Percentiles rank a stretch among this genome's conserved stretches.
Evolutionary conservation across 1,139 yeast species (phyloP).

Genomic region (Pichia sp.): DNA sequence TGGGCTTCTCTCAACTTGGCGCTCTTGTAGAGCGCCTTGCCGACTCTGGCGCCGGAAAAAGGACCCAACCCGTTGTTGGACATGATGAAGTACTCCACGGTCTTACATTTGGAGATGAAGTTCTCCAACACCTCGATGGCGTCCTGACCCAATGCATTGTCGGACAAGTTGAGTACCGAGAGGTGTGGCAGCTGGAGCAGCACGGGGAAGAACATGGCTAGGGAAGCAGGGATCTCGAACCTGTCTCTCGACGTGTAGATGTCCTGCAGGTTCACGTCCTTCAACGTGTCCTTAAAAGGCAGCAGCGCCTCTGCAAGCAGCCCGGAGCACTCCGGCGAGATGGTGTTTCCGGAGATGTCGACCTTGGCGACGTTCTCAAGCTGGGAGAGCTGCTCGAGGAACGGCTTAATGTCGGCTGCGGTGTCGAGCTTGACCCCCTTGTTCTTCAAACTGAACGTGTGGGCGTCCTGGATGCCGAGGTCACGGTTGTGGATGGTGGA

Average conservation of each 20-base stretch:
- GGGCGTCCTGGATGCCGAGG: conserved; percentile 28
- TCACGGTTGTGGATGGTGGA: conserved; percentile 31
- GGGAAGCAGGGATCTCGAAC: conserved; percentile 87
- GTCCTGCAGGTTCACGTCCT: conserved; percentile 80
- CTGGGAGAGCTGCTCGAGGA: conserved; percentile 49
- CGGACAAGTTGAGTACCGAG: conserved; percentile 76
- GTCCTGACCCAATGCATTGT: conserved; percentile 94
- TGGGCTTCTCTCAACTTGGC: conserved; percentile 35
- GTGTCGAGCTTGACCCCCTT: conserved; percentile 73
- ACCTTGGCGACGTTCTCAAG: conserved; percentile 46
- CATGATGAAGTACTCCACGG: conserved; percentile 78
- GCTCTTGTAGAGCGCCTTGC: conserved; percentile 71
- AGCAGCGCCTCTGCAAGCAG: conserved; percentile 59
- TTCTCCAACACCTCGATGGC: conserved; percentile 85
- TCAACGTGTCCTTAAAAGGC: conserved; percentile 45
- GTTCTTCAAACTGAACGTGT: conserved; percentile 57
- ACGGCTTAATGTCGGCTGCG: conserved; percentile 66
- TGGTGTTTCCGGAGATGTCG: conserved; percentile 88
- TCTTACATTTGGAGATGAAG: conserved; percentile 68
- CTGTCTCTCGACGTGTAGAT: conserved; percentile 91
- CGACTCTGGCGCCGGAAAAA: conserved; percentile 91
- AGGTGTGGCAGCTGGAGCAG: conserved; percentile 64
- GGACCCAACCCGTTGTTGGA: conserved; percentile 98
- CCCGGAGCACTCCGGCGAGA: conserved; percentile 85
- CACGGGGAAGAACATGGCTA: conserved; percentile 67